Evolutionary conservation across 2,329 filamentous ascomycete genomes (phyloP), one percentile per base, ranked within the genome.

Genomic region (Fusarium drepaniforme): DNA sequence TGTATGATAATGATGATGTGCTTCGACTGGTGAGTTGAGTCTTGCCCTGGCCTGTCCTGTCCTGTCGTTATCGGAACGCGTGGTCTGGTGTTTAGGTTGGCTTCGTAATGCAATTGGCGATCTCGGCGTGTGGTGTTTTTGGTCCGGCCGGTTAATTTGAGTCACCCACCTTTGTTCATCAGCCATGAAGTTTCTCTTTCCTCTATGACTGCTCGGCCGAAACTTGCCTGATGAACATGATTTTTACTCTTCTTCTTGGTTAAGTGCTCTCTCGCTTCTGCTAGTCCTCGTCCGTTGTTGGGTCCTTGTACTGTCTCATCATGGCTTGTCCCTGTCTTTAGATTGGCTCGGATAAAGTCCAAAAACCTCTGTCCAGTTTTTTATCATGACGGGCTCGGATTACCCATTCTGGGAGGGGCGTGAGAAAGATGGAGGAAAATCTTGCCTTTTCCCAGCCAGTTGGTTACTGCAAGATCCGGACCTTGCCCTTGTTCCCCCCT

Each of bases 261-360:
- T 33, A 33, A 33, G 30, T 33, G 30, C 30, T 30, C 57, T 70
- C 57, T 70, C 56, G 56, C 65, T 73, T 60, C 61, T 66, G 51
- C 63, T 35, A 46, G 42, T 38, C 61, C 61, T 56, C 59, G 49
- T 72, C 44, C 28, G 28, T 58, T 71, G 42, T 56, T 49, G 64
- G 49, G 38, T 12, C 28, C 23, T 12, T 23, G 21, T 16, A 23
- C 12, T 40, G 68, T 66, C 61, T 68, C 71, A 71, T 65, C 71
- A 66, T 61, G 62, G 40, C 64, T 30, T 28, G 56, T 71, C 35
- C 63, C 33, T 64, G 66, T n/a, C 37, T 33, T 44, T 25, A 58
- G 65, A 77, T 78, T 78, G 76, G 75, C 40, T 65, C 75, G 76
- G 69, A 21, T 77, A 75, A 66, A 72, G 35, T 30, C 49, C 2